These are phyloP conservation scores for Neonectria sp. DNA, from an alignment of 2,329 filamentous ascomycete genomes.

Conservation along the genomic window DNA sequence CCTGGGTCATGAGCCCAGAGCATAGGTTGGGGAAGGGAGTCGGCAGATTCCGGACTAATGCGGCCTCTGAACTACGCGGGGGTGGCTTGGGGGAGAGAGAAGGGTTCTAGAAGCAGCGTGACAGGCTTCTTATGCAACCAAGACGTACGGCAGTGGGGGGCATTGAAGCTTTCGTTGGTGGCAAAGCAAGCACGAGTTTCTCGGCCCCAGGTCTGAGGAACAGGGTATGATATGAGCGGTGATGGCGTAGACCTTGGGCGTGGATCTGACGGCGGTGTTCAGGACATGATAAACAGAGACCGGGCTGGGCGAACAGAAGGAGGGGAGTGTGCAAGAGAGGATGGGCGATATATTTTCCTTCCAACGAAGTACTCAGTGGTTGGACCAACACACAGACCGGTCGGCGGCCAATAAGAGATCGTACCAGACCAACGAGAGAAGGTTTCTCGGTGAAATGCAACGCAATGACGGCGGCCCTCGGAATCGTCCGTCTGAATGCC, in stretches of 20 bases:
- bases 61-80: not conserved
- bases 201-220: not conserved
- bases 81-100: not conserved
- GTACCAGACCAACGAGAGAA: constrained; percentile 34
- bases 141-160: not conserved
- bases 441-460: constrained; percentile 26
- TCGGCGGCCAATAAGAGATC: constrained; percentile 36
- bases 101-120: not conserved
- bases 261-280: not conserved
- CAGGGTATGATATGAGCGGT: not conserved
- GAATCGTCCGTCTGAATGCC: constrained; percentile 22
- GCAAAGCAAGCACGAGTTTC: not conserved
- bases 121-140: not conserved
- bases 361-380: constrained; percentile 25
- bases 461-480: constrained; percentile 23
- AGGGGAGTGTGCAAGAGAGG: constrained; percentile 6
- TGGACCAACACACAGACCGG: constrained; percentile 12
- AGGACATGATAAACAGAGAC: not conserved
- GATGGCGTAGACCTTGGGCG: not conserved
- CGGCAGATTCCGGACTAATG: not conserved
- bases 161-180: not conserved
- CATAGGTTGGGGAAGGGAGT: not conserved
- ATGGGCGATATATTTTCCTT: constrained; percentile 19
- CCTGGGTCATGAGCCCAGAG: not conserved
- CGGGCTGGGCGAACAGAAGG: not conserved